Conservation (phyloP, 345 rosid genomes). For the Populus pruinosa region DNA sequence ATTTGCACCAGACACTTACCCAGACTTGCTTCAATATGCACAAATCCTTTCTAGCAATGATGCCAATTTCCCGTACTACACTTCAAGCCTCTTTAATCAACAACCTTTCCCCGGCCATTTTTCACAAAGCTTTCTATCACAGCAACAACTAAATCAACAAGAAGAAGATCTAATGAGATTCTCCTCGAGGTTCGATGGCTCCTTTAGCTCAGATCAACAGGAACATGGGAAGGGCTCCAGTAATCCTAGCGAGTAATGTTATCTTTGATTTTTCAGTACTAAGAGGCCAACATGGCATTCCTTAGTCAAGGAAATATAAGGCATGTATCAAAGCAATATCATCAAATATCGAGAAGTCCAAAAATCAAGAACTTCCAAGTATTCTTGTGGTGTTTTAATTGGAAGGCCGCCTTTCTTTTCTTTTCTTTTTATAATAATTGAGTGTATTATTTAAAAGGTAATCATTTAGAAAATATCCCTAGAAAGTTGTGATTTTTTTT, state of each 20-base stretch:
- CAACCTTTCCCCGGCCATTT: slow-evolving; percentile 31
- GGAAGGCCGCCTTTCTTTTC: neutral
- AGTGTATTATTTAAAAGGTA: too few species aligned
- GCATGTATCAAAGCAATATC: neutral
- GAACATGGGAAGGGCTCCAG: slow-evolving; percentile 32
- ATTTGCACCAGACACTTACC: slow-evolving; percentile 36
- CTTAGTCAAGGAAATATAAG: neutral
- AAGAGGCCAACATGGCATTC: neutral
- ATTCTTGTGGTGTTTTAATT: neutral
- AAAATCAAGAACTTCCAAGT: slow-evolving; percentile 2
- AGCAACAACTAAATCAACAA: slow-evolving; percentile 12
- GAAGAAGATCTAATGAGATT: slow-evolving; percentile 24
- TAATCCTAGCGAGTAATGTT: slow-evolving; percentile 16
- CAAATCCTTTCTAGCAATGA: slow-evolving; percentile 72
- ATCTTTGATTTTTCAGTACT: neutral
- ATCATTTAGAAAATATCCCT: too few species aligned
- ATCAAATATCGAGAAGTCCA: neutral
- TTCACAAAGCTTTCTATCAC: slow-evolving; percentile 27
- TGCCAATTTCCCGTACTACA: slow-evolving; percentile 48
- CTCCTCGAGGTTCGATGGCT: slow-evolving; percentile 27
- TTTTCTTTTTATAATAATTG: too few species aligned
- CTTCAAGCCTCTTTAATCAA: slow-evolving; percentile 52
- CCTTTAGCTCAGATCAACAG: slow-evolving; percentile 25
- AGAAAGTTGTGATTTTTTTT: too few species aligned
- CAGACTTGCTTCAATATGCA: slow-evolving; percentile 70